Percentiles rank a stretch among this genome's conserved stretches.
Conservation (phyloP, 148 eudicot genomes). For the Drosera capensis region DNA sequence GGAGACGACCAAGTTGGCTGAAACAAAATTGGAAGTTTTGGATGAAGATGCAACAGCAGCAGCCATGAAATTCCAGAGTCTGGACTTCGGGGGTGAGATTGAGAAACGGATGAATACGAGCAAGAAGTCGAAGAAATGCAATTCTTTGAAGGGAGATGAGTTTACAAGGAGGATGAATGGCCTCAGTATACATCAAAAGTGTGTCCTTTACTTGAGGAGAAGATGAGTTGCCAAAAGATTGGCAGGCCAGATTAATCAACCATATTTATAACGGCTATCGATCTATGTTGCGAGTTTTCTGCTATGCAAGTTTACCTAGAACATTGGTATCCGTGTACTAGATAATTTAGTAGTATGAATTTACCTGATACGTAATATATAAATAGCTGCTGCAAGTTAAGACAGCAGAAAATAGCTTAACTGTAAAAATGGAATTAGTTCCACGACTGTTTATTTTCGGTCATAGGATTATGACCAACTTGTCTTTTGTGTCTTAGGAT, state of each 20-base stretch:
- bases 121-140: constrained; percentile 11
- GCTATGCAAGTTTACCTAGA: constrained; percentile 4
- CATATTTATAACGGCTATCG: constrained; percentile 27
- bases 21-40: no score
- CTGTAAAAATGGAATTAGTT: neutral
- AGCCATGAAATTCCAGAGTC: no score
- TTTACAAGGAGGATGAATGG: constrained; percentile 9
- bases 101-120: no score
- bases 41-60: no score
- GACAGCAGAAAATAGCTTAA: no score
- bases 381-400: no score
- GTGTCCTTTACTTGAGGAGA: constrained; percentile 23
- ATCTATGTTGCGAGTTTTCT: constrained; percentile 21
- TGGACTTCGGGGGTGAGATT: no score
- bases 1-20: no score
- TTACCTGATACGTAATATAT: neutral
- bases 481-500: constrained; percentile 12
- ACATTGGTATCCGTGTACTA: neutral
- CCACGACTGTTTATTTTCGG: neutral
- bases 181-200: constrained; percentile 1
- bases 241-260: constrained; percentile 24
- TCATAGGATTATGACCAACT: constrained; percentile 26
- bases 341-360: neutral
- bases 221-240: constrained; percentile 19
- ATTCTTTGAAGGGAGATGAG: constrained; percentile 28